Conservation (phyloP, 1,284 basidiomycete genomes). For the Moesziomyces globuligerus region DNA sequence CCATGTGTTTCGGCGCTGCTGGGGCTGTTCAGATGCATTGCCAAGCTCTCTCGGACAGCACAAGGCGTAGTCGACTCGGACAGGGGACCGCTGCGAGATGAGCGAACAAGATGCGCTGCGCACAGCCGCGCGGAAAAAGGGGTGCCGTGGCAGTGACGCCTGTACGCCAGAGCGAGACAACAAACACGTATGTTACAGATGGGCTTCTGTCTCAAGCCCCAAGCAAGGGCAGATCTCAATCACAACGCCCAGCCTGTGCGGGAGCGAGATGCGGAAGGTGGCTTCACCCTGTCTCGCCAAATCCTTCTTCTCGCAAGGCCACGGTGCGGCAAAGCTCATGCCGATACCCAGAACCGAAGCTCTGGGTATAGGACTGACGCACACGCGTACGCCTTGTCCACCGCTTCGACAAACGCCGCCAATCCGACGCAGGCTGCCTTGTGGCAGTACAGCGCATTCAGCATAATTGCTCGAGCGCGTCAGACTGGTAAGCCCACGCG, state of each 20-base stretch:
- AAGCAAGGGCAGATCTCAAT: too few relatives aligned
- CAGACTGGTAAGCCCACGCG: not conserved
- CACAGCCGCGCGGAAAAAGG: not conserved
- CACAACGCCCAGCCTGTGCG: too few relatives aligned
- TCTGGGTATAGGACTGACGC: not conserved
- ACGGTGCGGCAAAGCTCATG: not conserved
- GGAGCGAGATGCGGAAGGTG: not conserved
- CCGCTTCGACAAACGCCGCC: not conserved
- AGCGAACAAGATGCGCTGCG: constrained; percentile 5
- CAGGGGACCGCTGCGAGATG: constrained; percentile 10
- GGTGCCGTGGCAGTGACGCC: not conserved
- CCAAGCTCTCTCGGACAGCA: too few relatives aligned
- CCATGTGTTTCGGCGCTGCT: too few relatives aligned
- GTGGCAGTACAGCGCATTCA: too few relatives aligned
- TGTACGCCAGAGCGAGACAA: constrained; percentile 3
- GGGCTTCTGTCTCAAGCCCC: constrained; percentile 1
- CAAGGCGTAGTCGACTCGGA: too few relatives aligned
- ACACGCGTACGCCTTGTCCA: not conserved
- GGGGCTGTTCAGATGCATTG: too few relatives aligned
- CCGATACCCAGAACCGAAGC: constrained; percentile 6
- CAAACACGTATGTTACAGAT: constrained; percentile 21
- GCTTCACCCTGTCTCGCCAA: constrained; percentile 2
- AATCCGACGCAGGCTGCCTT: too few relatives aligned
- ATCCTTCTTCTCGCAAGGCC: constrained; percentile 3
- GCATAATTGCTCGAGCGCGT: not conserved